Conservation (phyloP, 306 rosid species). For the Vachellia collinsii region DNA sequence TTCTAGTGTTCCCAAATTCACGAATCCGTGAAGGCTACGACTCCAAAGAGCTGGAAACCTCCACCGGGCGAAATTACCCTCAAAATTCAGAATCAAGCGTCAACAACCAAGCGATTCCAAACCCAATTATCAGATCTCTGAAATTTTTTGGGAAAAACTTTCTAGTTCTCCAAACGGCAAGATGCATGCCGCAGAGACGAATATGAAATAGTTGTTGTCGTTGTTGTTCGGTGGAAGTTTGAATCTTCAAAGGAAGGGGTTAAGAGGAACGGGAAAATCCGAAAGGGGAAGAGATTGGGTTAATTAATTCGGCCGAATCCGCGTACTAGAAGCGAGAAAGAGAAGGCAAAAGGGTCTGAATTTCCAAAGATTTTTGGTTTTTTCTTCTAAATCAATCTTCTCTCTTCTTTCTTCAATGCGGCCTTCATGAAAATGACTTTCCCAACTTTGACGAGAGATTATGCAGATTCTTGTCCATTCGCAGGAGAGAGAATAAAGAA, state of each 20-base stretch:
- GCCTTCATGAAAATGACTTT: slow-evolving; percentile 47
- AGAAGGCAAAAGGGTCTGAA: slow-evolving; percentile 35
- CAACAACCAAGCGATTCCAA: slow-evolving; percentile 1
- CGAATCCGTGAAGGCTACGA: slow-evolving; percentile 14
- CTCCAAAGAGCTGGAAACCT: neutral
- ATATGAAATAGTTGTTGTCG: slow-evolving; percentile 31
- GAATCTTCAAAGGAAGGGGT: slow-evolving; percentile 39
- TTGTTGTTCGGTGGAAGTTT: slow-evolving; percentile 21
- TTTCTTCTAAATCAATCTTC: neutral
- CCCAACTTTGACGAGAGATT: slow-evolving; percentile 41
- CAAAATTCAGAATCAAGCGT: slow-evolving; percentile 12
- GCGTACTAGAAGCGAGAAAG: slow-evolving; percentile 42
- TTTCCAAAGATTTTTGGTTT: slow-evolving; percentile 32
- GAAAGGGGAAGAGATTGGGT: slow-evolving; percentile 18
- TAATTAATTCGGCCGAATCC: slow-evolving; percentile 41
- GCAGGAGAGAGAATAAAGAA: neutral
- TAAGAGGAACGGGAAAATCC: neutral
- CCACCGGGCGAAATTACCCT: neutral
- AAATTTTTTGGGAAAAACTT: slow-evolving; percentile 3
- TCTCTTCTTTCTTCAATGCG: slow-evolving; percentile 10
- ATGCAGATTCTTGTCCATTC: slow-evolving; percentile 42
- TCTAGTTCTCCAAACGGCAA: slow-evolving; percentile 23
- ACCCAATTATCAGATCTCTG: slow-evolving; percentile 17
- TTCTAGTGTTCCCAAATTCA: slow-evolving; percentile 13
- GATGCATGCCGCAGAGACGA: neutral